Evolutionary conservation across 257 asterid species (phyloP).

Genomic region (Solanum pimpinellifolium): DNA sequence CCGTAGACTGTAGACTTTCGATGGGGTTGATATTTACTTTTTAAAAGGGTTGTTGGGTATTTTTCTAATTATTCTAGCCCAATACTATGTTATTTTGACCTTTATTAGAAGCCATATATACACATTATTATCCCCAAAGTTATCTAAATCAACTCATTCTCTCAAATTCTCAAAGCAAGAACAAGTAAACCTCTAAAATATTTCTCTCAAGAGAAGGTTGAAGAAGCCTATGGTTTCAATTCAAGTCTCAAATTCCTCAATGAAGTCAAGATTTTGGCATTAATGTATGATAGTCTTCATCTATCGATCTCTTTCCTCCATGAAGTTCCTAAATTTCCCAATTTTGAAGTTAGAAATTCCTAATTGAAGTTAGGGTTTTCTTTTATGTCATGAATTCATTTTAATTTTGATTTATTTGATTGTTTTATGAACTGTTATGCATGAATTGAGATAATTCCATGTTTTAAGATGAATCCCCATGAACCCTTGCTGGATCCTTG

Average conservation of each 20-base stretch:
- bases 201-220: neutral
- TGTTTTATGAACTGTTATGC: neutral
- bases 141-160: neutral
- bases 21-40: neutral
- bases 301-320: neutral
- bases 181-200: no score
- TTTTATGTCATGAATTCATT: neutral
- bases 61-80: neutral
- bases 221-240: neutral
- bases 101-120: no score
- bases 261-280: no score
- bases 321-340: neutral
- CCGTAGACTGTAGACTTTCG: no score
- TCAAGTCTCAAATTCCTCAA: neutral
- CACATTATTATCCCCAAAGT: neutral
- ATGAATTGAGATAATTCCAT: neutral
- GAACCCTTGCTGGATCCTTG: neutral
- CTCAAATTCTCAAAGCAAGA: neutral
- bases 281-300: neutral
- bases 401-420: neutral
- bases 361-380: neutral
- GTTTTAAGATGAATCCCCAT: neutral
- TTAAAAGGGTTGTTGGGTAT: neutral
- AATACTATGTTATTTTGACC: neutral
- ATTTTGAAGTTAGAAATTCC: neutral